These are phyloP conservation scores for Coemansia sp. DNA, from an alignment of 192 early-diverging fungal species.

Conservation along the genomic window DNA sequence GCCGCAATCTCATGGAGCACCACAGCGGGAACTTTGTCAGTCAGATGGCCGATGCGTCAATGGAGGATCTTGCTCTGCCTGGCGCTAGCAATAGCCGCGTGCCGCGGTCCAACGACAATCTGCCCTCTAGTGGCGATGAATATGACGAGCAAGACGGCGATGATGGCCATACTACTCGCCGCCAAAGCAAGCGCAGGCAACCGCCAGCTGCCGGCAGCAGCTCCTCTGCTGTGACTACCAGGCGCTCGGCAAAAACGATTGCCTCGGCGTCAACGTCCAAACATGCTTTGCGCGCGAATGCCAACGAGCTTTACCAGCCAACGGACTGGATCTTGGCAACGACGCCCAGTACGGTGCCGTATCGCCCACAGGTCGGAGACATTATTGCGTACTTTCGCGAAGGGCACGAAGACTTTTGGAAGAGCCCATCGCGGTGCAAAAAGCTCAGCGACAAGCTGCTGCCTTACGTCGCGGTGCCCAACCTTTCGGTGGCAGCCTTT, in stretches of 20 bases:
- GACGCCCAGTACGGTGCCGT: constrained; percentile 55
- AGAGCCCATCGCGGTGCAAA: constrained; percentile 41
- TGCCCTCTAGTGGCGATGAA: constrained; percentile 11
- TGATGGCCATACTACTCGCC: neutral
- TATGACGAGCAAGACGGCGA: neutral
- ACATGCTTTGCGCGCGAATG: neutral
- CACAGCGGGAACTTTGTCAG: neutral
- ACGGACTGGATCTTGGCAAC: constrained; percentile 60
- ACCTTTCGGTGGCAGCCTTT: constrained; percentile 59
- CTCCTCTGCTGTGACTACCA: constrained; percentile 5
- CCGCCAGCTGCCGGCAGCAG: neutral
- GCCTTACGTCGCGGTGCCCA: constrained; percentile 48
- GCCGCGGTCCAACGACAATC: constrained; percentile 16
- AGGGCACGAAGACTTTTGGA: constrained; percentile 64
- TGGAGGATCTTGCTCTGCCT: constrained; percentile 2
- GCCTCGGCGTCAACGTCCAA: constrained; percentile 1
- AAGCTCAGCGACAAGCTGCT: constrained; percentile 53
- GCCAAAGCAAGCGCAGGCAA: constrained; percentile 12
- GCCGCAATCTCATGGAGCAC: neutral
- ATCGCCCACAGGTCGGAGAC: constrained; percentile 67
- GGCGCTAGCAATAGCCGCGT: constrained; percentile 10
- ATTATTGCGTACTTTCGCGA: constrained; percentile 60
- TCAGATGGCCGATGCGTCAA: constrained; percentile 3
- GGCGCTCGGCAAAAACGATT: neutral
- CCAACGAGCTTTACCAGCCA: constrained; percentile 26